phyloP scores from a whole-genome alignment of 208 protist genomes.

The Crithidia mellificae region DNA sequence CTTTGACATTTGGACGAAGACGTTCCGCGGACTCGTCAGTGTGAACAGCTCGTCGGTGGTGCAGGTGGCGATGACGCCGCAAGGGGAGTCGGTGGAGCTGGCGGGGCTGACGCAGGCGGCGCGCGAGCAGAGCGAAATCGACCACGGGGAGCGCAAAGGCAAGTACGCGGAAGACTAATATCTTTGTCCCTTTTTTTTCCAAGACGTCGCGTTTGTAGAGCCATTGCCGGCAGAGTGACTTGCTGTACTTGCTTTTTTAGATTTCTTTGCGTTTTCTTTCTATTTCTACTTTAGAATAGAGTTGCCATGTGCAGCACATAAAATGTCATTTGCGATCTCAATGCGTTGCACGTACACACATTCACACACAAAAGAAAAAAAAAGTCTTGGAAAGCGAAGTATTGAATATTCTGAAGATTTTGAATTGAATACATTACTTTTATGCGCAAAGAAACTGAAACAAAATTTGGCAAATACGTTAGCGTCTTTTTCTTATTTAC shows the following conservation, averaged over 20 bases:
- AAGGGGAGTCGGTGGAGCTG: conserved; percentile 25
- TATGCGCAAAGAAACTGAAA: too few relatives aligned
- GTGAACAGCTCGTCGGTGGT: conserved; percentile 84
- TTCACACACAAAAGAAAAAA: too few relatives aligned
- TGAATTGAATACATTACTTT: too few relatives aligned
- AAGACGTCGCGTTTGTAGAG: neutral
- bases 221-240: neutral
- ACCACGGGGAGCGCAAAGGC: conserved; percentile 10
- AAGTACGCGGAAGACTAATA: neutral
- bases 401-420: too few relatives aligned
- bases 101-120: conserved; percentile 36
- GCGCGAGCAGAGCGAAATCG: conserved; percentile 37
- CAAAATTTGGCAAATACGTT: too few relatives aligned
- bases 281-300: conserved; percentile 9
- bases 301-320: neutral
- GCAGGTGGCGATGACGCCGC: conserved; percentile 50
- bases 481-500: too few relatives aligned
- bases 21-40: conserved; percentile 69
- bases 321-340: neutral
- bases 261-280: conserved; percentile 1
- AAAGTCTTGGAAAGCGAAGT: too few relatives aligned
- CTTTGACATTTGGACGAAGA: conserved; percentile 77
- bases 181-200: too few relatives aligned
- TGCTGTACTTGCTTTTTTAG: conserved; percentile 5
- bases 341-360: too few relatives aligned